Conservation (phyloP, 2,329 filamentous ascomycete genomes). For the Elsinoe perseae region DNA sequence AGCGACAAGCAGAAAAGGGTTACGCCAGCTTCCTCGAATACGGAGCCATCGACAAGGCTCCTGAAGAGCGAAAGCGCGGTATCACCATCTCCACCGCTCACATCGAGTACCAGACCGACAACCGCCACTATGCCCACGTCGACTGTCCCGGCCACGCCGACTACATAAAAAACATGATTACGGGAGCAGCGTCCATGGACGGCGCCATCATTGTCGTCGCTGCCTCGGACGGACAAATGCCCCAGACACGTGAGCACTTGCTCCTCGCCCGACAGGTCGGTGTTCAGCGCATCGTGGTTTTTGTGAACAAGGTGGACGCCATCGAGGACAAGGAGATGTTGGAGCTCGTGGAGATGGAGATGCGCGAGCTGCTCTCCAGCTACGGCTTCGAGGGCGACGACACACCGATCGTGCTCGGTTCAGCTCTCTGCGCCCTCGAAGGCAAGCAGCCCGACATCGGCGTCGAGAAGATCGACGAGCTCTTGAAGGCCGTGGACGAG, state of each 20-base stretch:
- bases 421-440: constrained; percentile 89
- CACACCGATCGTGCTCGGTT: constrained; percentile 94
- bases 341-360: constrained; percentile 99
- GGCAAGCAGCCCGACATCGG: constrained; percentile 82
- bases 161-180: constrained; percentile 99
- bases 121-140: constrained; percentile 97
- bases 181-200: constrained; percentile 98
- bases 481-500: constrained; percentile 78
- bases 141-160: constrained; percentile 99
- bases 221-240: constrained; percentile 98
- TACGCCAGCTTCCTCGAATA: constrained; percentile 93
- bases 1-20: constrained; percentile 92
- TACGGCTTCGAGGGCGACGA: constrained; percentile 99
- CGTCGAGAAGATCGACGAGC: constrained; percentile 77
- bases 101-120: constrained; percentile 94
- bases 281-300: constrained; percentile 96
- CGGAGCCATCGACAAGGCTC: constrained; percentile 96
- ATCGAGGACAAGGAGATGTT: constrained; percentile 98
- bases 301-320: constrained; percentile 99
- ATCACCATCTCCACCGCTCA: constrained; percentile 98
- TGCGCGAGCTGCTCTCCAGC: constrained; percentile 86
- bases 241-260: constrained; percentile 96
- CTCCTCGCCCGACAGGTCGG: constrained; percentile 96
- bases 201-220: constrained; percentile 98
- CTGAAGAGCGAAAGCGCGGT: constrained; percentile 98